Percentiles rank a stretch among this genome's conserved stretches.
These are phyloP conservation scores for Fusarium neocosmosporiellum DNA, from an alignment of 2,329 filamentous ascomycete genomes.

Conservation along the genomic window DNA sequence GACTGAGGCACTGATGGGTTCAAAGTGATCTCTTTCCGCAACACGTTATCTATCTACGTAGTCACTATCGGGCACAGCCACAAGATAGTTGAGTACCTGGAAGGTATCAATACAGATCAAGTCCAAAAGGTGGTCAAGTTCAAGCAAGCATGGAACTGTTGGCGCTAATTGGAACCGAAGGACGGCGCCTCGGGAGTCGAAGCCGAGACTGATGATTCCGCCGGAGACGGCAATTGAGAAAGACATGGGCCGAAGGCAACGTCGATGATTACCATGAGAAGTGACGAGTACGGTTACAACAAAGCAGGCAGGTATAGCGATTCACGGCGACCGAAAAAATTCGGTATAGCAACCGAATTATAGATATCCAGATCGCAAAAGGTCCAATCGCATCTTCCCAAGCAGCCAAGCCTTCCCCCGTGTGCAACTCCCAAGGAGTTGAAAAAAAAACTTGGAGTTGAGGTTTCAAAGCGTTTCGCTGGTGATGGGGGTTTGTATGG, in stretches of 20 bases:
- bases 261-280: background rate
- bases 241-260: background rate
- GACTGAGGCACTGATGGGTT: background rate
- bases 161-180: background rate
- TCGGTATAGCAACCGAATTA: background rate
- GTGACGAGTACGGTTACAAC: background rate
- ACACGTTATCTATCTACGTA: background rate
- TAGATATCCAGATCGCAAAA: background rate
- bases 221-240: background rate
- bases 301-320: background rate
- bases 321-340: background rate
- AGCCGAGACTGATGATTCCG: background rate
- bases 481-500: background rate
- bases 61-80: background rate
- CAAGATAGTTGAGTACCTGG: background rate
- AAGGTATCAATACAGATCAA: background rate
- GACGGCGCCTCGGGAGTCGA: background rate
- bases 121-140: background rate
- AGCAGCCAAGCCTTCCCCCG: background rate
- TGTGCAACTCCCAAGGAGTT: background rate
- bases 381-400: conserved; percentile 21
- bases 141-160: background rate
- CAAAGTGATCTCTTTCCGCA: background rate
- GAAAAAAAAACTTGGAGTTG: background rate
- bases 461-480: background rate